Base-by-base conservation (phyloP, 176 grass and related monocot genomes). In the Olyra latifolia region DNA sequence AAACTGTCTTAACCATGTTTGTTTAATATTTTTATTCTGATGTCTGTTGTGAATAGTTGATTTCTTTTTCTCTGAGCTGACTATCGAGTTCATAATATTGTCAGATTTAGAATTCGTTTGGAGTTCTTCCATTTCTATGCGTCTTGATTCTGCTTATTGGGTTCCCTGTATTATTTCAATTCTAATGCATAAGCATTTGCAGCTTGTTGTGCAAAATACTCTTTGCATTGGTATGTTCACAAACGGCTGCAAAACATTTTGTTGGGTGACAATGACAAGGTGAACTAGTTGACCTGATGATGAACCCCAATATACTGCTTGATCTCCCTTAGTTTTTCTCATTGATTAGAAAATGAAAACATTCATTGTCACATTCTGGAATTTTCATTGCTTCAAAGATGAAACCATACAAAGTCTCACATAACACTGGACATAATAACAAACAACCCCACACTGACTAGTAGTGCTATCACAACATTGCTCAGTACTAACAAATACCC, bases 131-230 rank as follows among this genome's bases (percentile, higher is more conserved):
- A 24, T 62, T 77, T 0, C 27, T 69, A 5, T 32, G 24, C 7
- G 30, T 15, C 47, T 50, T 69, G 15, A 75, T 81, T 76, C 72
- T 32, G 38, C 4, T 57, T 66, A 43, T 44, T 66, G 35, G n/a
- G 60, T 10, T 3, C 30, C 30, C 62, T 75, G 16, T 20, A 25
- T 22, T 67, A 17, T 22, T 60, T 25, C 16, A 57, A 11, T 59
- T 57, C 11, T 56, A 27, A 61, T 38, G 20, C 1, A 28, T 67
- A 70, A 77, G n/a, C 32, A 72, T 12, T 4, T 62, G 10, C 5
- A 16, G n/a, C 12, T 71, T 16, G 40, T 71, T 24, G 9, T n/a
- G 7, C 25, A 84, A 42, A 76, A 20, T 84, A 40, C 28, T 77
- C 30, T 15, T 54, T 62, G 53, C 53, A 16, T 71, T 72, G 55